phyloP scores from a whole-genome alignment of 75 land plant species.

The Adiantum capillusveneris region DNA sequence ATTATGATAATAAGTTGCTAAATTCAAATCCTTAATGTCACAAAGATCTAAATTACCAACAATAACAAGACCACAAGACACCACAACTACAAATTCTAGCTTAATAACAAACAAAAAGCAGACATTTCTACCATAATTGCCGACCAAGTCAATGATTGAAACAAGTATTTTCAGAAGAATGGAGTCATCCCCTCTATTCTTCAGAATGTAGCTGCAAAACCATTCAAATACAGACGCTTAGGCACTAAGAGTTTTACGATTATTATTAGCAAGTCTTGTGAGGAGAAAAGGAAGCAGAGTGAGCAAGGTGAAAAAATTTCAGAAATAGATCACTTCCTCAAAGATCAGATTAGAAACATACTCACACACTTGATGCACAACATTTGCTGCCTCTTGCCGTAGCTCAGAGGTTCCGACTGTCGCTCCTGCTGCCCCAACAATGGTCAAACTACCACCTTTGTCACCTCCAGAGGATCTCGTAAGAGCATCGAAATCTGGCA shows the following conservation, averaged over 20 bases:
- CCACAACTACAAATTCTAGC: too few species aligned
- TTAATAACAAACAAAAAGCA: too few species aligned
- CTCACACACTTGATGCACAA: conserved; percentile 63
- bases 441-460: conserved; percentile 23
- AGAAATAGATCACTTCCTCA: too few species aligned
- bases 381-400: conserved; percentile 71
- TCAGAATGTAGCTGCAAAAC: conserved; percentile 54
- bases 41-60: too few species aligned
- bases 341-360: conserved; percentile 21
- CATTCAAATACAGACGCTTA: neutral
- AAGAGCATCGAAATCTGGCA: conserved; percentile 67
- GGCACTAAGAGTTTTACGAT: too few species aligned
- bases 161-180: conserved; percentile 66
- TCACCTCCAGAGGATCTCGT: conserved; percentile 18
- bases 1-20: too few species aligned
- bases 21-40: too few species aligned
- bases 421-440: conserved; percentile 76
- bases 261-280: too few species aligned
- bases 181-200: conserved; percentile 88
- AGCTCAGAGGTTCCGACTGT: conserved; percentile 59
- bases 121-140: conserved; percentile 65
- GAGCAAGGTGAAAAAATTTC: too few species aligned
- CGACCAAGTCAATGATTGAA: conserved; percentile 74
- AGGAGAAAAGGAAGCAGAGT: too few species aligned
- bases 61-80: too few species aligned